Evolutionary conservation across 2,329 filamentous ascomycete genomes (phyloP).

Genomic region (Monosporascus sp.): DNA sequence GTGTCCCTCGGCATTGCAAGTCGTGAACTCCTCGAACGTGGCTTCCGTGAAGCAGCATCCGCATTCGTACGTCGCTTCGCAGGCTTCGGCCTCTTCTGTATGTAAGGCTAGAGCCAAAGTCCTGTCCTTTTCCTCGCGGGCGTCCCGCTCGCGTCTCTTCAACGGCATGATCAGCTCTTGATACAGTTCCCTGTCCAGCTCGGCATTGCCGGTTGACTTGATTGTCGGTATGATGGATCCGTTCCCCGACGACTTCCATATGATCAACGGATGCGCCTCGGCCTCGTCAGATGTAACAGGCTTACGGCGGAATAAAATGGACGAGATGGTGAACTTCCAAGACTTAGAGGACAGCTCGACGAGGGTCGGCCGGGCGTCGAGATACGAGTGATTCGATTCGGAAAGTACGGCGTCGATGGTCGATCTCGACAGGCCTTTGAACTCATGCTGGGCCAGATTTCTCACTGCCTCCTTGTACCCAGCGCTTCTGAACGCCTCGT

Average conservation of each 20-base stretch:
- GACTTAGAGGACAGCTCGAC: constrained; percentile 65
- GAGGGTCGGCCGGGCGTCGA: constrained; percentile 63
- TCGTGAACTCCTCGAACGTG: constrained; percentile 67
- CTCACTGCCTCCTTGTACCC: constrained; percentile 66
- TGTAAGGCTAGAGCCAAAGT: constrained; percentile 49
- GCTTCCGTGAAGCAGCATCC: constrained; percentile 70
- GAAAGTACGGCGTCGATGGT: constrained; percentile 74
- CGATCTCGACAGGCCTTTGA: constrained; percentile 66
- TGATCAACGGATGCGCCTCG: constrained; percentile 56
- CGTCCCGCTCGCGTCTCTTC: constrained; percentile 34
- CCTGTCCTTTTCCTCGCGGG: constrained; percentile 46
- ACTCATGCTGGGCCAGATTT: constrained; percentile 65
- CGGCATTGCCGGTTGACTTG: constrained; percentile 58
- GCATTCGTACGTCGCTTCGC: constrained; percentile 60
- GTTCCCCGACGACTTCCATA: constrained; percentile 53
- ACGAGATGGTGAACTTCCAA: constrained; percentile 70
- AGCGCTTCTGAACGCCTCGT: constrained; percentile 62
- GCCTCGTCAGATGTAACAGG: constrained; percentile 46
- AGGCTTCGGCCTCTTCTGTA: constrained; percentile 52
- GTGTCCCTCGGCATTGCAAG: constrained; percentile 64
- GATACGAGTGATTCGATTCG: constrained; percentile 75
- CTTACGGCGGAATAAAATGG: constrained; percentile 63
- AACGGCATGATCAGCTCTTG: constrained; percentile 51
- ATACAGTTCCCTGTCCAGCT: constrained; percentile 59
- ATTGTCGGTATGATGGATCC: constrained; percentile 55